Evolutionary conservation across 192 early-diverging fungal species (phyloP), one percentile per base, ranked within the genome.

Genomic region (Entomortierella beljakovae): DNA sequence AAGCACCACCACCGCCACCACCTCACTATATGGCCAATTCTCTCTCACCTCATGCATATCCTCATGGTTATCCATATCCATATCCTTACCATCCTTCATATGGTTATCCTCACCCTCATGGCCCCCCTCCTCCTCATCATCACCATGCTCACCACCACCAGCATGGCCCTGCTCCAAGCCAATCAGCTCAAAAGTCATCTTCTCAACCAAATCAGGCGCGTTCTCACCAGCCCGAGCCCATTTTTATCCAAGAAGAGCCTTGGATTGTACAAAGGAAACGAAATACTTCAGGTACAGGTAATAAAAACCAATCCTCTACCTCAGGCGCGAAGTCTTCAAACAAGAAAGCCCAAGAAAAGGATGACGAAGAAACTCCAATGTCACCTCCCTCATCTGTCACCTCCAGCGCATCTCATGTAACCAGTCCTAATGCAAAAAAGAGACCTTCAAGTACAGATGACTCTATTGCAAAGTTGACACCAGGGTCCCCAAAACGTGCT

Each of bases 191-290:
- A 26, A 52, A 53, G 26, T 32, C 73, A 10, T 56, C 66, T 28
- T 46, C 34, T 1, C 57, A 59, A 13, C 57, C 40, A 13, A 31
- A 43, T 1, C 25, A 34, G 18, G 26, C 58, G 29, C 57, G 34
- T 9, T 38, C 56, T 26, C 53, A 16, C 0, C 71, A 60, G 29
- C 74, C 74, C 2, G 74, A 77, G 65, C 74, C 74, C 13, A 77
- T 77, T 60, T 77, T 77, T 64, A 77, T 77, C 46, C 74, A 77
- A 49, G 74, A 77, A 26, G 74, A 77, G 31, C 74, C 74, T 9
- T 77, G 74, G 74, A 57, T 52, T 31, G 74, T 77, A 15, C 74
- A 77, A 33, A 51, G 74, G 5, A 77, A 77, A 53, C 65, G 66
- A 15, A 69, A 61, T 49, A 64, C 74, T 0, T 68, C 66, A 1